Base-by-base conservation (phyloP, 768 basidiomycete genomes). In the Scleroderma citrinum region DNA sequence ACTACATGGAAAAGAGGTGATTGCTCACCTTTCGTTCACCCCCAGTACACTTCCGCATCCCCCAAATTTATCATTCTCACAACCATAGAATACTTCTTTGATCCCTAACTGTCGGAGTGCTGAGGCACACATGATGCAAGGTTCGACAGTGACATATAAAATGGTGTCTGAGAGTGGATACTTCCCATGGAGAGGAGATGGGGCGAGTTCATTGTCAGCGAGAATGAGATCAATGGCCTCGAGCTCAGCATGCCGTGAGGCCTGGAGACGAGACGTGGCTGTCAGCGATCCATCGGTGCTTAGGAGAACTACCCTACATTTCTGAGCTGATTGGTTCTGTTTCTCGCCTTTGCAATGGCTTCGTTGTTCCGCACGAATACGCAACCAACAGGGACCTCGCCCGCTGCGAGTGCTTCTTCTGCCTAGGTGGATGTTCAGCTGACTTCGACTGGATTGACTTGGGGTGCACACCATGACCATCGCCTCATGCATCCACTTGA, bases 91-190 rank as follows among this genome's bases (percentile, higher is more conserved):
- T 7, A 97, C 95, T 55, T 85, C 76, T 49, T 82, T 83, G 58
- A 99, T 91, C 14, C 94, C 94, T 53, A 95, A 69, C 69, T 98
- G 96, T 47, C 95, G 80, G 30, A 99, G 76, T 10, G 95, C 96
- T 20, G 91, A 92, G 12, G 93, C 92, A 56, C 96, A 99, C 96
- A n/a, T n/a, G n/a, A n/a, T n/a, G n/a, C n/a, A n/a, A 0, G 95
- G 96, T 68, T 99, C 96, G 46, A 99, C n/a, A n/a, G n/a, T n/a
- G 45, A 99, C 96, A 65, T 98, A 99, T 24, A 98, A 80, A 2
- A 82, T 88, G 19, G 91, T 94, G 10, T 80, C 74, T 1, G 76
- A 75, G 16, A 99, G 76, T 5, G 90, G 89, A 50, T 88, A 81
- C 38, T 65, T 59, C 0, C 66, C 46, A n/a, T 64, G 51, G 17